These are phyloP conservation scores for Boletellus ananiceps DNA, from an alignment of 768 basidiomycete genomes.

Conservation along the genomic window DNA sequence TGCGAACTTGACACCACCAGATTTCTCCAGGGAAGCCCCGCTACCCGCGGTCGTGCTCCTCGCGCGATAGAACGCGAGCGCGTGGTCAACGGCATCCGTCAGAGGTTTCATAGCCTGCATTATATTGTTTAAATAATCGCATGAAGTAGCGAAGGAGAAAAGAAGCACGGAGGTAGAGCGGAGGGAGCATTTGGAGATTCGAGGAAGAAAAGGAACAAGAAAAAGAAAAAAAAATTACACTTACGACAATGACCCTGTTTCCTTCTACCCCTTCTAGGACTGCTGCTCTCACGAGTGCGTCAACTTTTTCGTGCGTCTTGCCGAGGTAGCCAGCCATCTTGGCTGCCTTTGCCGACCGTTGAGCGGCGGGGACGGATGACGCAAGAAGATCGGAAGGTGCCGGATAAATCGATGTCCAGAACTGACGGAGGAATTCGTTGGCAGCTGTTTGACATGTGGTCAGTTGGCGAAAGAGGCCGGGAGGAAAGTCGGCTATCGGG, in stretches of 20 bases:
- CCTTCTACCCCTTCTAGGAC: slow-evolving; percentile 60
- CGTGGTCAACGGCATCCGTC: slow-evolving; percentile 67
- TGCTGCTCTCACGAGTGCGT: slow-evolving; percentile 64
- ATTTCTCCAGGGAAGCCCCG: slow-evolving; percentile 7
- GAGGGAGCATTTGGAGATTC: neutral
- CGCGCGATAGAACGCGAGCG: slow-evolving; percentile 54
- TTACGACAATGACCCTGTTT: slow-evolving; percentile 57
- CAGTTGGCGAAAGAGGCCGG: slow-evolving; percentile 75
- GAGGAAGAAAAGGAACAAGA: slow-evolving; percentile 9
- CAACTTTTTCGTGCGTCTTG: slow-evolving; percentile 78
- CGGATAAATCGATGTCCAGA: slow-evolving; percentile 87
- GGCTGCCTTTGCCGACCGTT: slow-evolving; percentile 70
- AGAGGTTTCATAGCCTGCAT: slow-evolving; percentile 73
- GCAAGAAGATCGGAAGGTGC: slow-evolving; percentile 55
- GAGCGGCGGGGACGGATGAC: slow-evolving; percentile 51
- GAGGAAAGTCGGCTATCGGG: slow-evolving; percentile 69
- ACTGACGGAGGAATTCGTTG: slow-evolving; percentile 94
- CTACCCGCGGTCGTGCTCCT: slow-evolving; percentile 20
- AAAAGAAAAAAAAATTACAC: slow-evolving; percentile 30
- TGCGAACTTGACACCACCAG: slow-evolving; percentile 3
- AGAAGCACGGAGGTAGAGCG: neutral
- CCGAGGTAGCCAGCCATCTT: slow-evolving; percentile 86
- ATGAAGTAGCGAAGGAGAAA: neutral
- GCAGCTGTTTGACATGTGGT: slow-evolving; percentile 88
- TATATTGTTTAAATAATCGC: neutral